Conservation (phyloP, 129 eudicot genomes). For the Centella asiatica region DNA sequence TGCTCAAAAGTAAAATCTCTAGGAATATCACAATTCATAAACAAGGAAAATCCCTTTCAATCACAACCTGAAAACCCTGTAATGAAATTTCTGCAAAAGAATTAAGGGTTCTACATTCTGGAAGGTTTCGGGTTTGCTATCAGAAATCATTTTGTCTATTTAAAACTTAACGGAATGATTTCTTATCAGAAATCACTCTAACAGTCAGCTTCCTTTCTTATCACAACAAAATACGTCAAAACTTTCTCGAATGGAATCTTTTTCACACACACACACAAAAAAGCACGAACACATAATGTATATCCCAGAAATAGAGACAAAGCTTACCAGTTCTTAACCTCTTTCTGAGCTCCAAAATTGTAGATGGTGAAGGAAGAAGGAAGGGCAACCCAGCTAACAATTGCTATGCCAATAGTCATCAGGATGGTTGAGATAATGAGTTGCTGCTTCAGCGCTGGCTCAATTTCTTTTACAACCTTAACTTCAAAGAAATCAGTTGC, state of each 20-base stretch:
- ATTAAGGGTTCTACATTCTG: no score
- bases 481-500: constrained; percentile 32
- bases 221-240: neutral
- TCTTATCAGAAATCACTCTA: neutral
- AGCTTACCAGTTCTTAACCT: constrained; percentile 29
- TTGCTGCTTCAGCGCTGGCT: constrained; percentile 34
- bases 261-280: no score
- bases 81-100: no score
- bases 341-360: constrained; percentile 30
- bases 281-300: no score
- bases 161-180: neutral
- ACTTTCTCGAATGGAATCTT: neutral
- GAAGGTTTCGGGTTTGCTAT: no score
- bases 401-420: constrained; percentile 28
- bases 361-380: constrained; percentile 32
- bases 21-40: no score
- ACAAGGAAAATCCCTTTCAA: no score
- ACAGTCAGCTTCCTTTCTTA: neutral
- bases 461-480: constrained; percentile 28
- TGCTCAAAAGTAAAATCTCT: no score
- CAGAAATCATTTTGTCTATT: no score
- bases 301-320: no score
- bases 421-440: constrained; percentile 25
- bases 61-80: no score
- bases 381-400: constrained; percentile 25